These are phyloP conservation scores for Stagonosporopsis cucurbitacearum DNA, from an alignment of 2,329 filamentous ascomycete genomes.

Conservation along the genomic window DNA sequence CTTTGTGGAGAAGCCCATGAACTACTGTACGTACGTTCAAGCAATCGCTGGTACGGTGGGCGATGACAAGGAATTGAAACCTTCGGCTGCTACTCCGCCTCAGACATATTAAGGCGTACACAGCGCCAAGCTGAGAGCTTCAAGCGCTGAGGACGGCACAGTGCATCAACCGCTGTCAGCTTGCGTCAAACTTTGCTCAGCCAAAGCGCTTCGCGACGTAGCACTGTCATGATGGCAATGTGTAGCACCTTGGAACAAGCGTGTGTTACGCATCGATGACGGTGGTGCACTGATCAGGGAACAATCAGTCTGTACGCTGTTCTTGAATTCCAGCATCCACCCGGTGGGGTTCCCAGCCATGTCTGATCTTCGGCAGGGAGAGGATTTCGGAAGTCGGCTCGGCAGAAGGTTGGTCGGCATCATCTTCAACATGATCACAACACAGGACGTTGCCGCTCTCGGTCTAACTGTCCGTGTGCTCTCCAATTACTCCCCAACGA, in stretches of 20 bases:
- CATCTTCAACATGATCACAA: neutral
- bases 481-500: neutral
- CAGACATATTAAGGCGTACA: slow-evolving; percentile 15
- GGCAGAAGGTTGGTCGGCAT: slow-evolving; percentile 2
- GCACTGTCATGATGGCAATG: slow-evolving; percentile 13
- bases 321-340: slow-evolving; percentile 8
- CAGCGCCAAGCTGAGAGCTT: slow-evolving; percentile 17
- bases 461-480: neutral
- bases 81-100: slow-evolving; percentile 11
- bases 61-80: slow-evolving; percentile 10
- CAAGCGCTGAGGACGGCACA: slow-evolving; percentile 34
- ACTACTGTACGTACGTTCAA: neutral
- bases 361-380: slow-evolving; percentile 17
- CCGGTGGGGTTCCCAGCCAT: slow-evolving; percentile 14
- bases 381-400: slow-evolving; percentile 11
- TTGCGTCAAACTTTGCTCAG: slow-evolving; percentile 11
- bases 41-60: neutral
- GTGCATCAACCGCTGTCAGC: slow-evolving; percentile 17
- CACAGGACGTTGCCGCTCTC: neutral
- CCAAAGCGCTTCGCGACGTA: slow-evolving; percentile 6
- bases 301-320: neutral
- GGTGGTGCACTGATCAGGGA: slow-evolving; percentile 17
- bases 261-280: slow-evolving; percentile 16
- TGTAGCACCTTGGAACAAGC: slow-evolving; percentile 10
- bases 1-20: neutral